Percentiles rank a stretch among this genome's conserved stretches.
Conservation (phyloP, 768 basidiomycete species). For the Naganishia antarctica region DNA sequence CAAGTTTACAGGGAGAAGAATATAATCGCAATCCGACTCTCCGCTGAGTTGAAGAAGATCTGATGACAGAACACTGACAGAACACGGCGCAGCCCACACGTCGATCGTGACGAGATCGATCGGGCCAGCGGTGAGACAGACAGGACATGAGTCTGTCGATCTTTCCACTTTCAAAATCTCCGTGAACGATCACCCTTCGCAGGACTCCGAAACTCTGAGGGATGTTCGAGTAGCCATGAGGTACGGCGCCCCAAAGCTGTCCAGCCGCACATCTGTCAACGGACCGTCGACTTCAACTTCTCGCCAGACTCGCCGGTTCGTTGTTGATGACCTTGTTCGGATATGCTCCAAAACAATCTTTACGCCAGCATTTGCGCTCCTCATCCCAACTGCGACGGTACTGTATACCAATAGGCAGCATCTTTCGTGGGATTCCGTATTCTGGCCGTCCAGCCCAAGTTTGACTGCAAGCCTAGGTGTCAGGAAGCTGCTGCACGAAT, state of each 20-base stretch:
- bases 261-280: not conserved
- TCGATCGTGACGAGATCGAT: too few species aligned
- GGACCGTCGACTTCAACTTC: not conserved
- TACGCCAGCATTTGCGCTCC: conserved; percentile 2
- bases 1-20: too few species aligned
- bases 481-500: not conserved
- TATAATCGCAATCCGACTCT: too few species aligned
- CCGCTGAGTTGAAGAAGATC: too few species aligned
- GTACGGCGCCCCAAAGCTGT: not conserved
- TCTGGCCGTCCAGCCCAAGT: not conserved
- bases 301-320: not conserved
- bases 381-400: not conserved
- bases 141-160: too few species aligned
- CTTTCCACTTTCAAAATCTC: too few species aligned
- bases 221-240: not conserved
- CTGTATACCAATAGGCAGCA: not conserved
- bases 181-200: too few species aligned
- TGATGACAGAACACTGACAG: too few species aligned
- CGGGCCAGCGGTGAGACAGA: too few species aligned
- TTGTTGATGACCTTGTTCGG: not conserved
- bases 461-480: not conserved
- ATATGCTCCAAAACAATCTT: conserved; percentile 1
- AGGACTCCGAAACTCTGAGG: too few species aligned
- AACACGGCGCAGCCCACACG: too few species aligned
- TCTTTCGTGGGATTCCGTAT: not conserved